Base-by-base conservation (phyloP, 108 stramenopile species). In the Craspedostauros australis region DNA sequence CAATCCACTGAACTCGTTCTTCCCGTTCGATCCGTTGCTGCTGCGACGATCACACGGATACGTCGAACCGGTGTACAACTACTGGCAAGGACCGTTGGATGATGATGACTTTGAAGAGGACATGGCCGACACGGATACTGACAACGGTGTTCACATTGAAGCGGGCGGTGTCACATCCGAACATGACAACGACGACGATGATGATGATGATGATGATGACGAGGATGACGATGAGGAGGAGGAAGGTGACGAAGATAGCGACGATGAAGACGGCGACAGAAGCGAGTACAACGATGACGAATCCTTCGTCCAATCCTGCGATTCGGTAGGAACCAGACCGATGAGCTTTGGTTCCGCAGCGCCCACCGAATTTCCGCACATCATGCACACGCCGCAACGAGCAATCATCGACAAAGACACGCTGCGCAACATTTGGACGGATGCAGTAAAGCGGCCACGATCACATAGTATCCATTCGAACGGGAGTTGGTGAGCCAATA, bases 1-100 rank as follows among this genome's bases (percentile, higher is more conserved):
- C 7, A 96, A 98, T 74, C 95, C 97, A 6, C 58, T 98, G 28
- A 87, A 94, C 39, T 92, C 93, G 0, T 98, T 94, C 50, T 98
- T 98, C 55, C 97, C 97, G 4, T 98, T 98, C 59, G 97, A 98
- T 68, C 97, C 97, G 6, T 93, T 88, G 53, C 62, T 98, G 18
- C 64, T 98, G 25, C 64, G 85, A 39, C 70, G 72, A 40, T 91
- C 94, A 4, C 79, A 91, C 54, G 60, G 26, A 2, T 77, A 60
- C 57, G 72, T 98, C 11, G 93, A 88, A 38, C 77, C 86, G 7
- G 79, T 75, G 41, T 96, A 95, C 57, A 69, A 78, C 39, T 64
- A 85, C 46, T 96, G 96, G 96, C 69, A 79, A 24, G 93, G 86
- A 31, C 70, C 83, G 24, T 61, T 72, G 24, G 53, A 57, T 9